Conservation (phyloP, 2,329 filamentous ascomycete genomes). For the Colletotrichum cuscutae region DNA sequence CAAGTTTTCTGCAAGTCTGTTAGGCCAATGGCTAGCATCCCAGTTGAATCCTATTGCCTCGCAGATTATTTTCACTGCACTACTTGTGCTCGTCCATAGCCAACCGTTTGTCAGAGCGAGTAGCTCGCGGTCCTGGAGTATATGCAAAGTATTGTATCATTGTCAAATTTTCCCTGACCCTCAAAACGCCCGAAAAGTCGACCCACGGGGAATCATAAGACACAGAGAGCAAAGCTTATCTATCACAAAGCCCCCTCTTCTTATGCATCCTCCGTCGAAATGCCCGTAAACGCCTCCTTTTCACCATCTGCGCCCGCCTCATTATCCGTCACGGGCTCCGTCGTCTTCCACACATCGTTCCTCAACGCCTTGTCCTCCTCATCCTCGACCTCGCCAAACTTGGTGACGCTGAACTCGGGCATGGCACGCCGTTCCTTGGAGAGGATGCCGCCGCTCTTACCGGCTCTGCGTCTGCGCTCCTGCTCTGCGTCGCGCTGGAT, state of each 20-base stretch:
- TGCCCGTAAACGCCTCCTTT: slow-evolving; percentile 28
- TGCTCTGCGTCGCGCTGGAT: slow-evolving; percentile 61
- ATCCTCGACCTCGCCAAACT: slow-evolving; percentile 58
- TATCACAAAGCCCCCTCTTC: neutral
- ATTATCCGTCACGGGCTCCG: slow-evolving; percentile 24
- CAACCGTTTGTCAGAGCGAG: neutral
- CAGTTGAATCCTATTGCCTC: neutral
- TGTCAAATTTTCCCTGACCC: slow-evolving; percentile 29
- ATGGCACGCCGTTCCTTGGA: slow-evolving; percentile 48
- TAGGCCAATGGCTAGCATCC: neutral
- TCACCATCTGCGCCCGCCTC: neutral
- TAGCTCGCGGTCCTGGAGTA: neutral
- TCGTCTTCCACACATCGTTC: slow-evolving; percentile 36
- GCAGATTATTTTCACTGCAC: neutral
- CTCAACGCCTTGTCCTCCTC: slow-evolving; percentile 49
- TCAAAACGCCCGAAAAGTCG: slow-evolving; percentile 30
- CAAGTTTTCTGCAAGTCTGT: neutral
- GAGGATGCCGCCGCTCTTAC: slow-evolving; percentile 34
- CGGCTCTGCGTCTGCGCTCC: slow-evolving; percentile 46
- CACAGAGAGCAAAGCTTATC: slow-evolving; percentile 6
- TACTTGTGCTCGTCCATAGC: neutral
- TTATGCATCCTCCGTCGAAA: slow-evolving; percentile 31
- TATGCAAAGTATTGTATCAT: slow-evolving; percentile 26
- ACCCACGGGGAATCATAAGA: slow-evolving; percentile 7
- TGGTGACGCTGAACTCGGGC: slow-evolving; percentile 68